These are phyloP conservation scores for Emmonsiellopsis sp. DNA, from an alignment of 2,329 filamentous ascomycete genomes.

Conservation along the genomic window DNA sequence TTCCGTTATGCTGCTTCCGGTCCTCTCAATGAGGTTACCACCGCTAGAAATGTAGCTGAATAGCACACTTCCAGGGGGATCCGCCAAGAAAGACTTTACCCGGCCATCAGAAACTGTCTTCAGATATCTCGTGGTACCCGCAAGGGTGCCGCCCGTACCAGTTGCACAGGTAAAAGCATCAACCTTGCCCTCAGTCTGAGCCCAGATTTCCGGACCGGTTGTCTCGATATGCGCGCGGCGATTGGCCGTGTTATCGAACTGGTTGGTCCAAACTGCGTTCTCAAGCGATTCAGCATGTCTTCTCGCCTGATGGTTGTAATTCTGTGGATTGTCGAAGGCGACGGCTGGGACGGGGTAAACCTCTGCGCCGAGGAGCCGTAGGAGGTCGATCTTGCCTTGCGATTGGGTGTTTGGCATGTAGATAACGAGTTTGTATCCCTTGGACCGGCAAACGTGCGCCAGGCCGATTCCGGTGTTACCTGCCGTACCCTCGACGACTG, in stretches of 20 bases:
- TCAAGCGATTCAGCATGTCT: conserved; percentile 78
- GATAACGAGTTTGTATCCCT: conserved; percentile 91
- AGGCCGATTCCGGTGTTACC: conserved; percentile 98
- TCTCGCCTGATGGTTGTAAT: conserved; percentile 95
- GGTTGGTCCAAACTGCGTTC: conserved; percentile 96
- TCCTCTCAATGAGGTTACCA: conserved; percentile 71
- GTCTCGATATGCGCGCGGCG: conserved; percentile 91
- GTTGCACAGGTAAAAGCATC: conserved; percentile 95
- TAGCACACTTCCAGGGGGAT: conserved; percentile 87
- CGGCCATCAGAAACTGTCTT: conserved; percentile 71
- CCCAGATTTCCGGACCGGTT: conserved; percentile 95
- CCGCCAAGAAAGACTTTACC: conserved; percentile 83
- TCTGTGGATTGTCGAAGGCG: conserved; percentile 86
- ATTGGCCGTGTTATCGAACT: conserved; percentile 96
- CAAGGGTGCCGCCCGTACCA: conserved; percentile 84
- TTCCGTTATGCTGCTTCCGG: conserved; percentile 86
- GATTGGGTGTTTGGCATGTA: conserved; percentile 99
- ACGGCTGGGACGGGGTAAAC: conserved; percentile 95
- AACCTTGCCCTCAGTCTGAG: conserved; percentile 73
- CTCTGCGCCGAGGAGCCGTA: conserved; percentile 84
- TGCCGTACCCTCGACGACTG: conserved; percentile 92
- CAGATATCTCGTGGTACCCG: conserved; percentile 77
- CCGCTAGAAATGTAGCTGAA: conserved; percentile 85
- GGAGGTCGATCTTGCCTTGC: conserved; percentile 91
- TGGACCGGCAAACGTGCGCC: conserved; percentile 86